Conservation (phyloP, 179 eudicot species). For the Gypsophila paniculata region DNA sequence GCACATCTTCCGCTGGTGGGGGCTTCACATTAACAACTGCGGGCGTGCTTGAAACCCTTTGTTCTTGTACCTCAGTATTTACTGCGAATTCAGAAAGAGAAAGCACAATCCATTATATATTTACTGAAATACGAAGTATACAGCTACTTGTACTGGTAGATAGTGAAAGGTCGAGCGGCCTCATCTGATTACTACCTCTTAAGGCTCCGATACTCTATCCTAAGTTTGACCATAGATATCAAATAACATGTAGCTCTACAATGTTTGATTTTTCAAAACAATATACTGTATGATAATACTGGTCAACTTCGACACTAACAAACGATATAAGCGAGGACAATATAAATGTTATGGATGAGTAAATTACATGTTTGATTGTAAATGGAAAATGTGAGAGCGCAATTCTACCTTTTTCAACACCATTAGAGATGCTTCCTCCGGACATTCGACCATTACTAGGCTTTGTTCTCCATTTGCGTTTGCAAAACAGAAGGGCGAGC, state of each 20-base stretch:
- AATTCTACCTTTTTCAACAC: conserved; percentile 49
- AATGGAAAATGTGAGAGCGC: not conserved
- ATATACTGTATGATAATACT: not conserved
- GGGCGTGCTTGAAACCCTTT: conserved; percentile 50
- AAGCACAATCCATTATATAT: no score
- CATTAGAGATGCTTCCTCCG: conserved; percentile 48
- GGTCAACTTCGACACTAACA: no score
- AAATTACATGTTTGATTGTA: not conserved
- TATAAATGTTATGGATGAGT: not conserved
- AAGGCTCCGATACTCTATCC: no score
- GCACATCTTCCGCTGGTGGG: conserved; percentile 58
- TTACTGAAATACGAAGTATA: no score
- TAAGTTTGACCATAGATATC: not conserved
- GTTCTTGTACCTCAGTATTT: conserved; percentile 68
- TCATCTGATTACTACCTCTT: not conserved
- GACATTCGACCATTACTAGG: conserved; percentile 42
- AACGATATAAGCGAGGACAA: not conserved
- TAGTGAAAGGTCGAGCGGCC: not conserved
- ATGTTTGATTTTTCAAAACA: not conserved
- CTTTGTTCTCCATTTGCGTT: conserved; percentile 49
- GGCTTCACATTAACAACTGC: conserved; percentile 59
- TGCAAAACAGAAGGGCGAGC: conserved; percentile 56
- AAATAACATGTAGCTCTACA: not conserved
- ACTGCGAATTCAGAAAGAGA: conserved; percentile 31
- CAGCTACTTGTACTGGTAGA: not conserved